Evolutionary conservation across 2,329 filamentous ascomycete species (phyloP).

Genomic region (Penicillium polonicum): DNA sequence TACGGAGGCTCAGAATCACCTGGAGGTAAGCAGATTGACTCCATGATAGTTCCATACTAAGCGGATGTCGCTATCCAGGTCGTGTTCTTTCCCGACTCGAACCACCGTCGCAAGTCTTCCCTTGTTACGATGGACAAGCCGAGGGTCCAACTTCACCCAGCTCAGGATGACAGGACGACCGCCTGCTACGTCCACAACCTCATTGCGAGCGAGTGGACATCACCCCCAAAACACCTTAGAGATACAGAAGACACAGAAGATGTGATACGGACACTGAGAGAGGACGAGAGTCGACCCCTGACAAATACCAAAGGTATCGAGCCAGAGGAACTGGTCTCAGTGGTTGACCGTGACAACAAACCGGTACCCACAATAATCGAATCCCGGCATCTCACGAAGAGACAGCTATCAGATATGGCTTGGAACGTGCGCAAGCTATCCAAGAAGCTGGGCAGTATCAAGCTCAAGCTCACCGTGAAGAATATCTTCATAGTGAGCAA

Average conservation of each 20-base stretch:
- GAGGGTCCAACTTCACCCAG: constrained; percentile 38
- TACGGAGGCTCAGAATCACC: constrained; percentile 33
- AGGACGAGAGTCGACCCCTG: constrained; percentile 12
- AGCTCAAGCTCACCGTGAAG: constrained; percentile 75
- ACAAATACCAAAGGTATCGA: constrained; percentile 22
- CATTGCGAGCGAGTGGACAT: constrained; percentile 44
- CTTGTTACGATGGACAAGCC: constrained; percentile 49
- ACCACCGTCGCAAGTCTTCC: constrained; percentile 60
- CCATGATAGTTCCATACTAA: not conserved
- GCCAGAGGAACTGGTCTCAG: constrained; percentile 24
- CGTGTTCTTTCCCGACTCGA: constrained; percentile 53
- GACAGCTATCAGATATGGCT: constrained; percentile 93
- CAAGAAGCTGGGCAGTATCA: constrained; percentile 78
- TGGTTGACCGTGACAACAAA: constrained; percentile 29
- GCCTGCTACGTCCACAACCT: constrained; percentile 63
- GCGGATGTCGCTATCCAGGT: constrained; percentile 45
- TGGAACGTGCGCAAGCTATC: constrained; percentile 91
- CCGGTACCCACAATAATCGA: constrained; percentile 48
- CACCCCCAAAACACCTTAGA: constrained; percentile 14
- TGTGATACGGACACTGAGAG: constrained; percentile 17
- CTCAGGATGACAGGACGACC: constrained; percentile 43
- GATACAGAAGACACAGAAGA: constrained; percentile 16
- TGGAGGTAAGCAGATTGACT: constrained; percentile 33
- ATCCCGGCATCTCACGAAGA: constrained; percentile 85
- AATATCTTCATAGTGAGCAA: constrained; percentile 89